Base-by-base conservation (phyloP, 2,329 filamentous ascomycete species). In the Botryotinia convoluta region DNA sequence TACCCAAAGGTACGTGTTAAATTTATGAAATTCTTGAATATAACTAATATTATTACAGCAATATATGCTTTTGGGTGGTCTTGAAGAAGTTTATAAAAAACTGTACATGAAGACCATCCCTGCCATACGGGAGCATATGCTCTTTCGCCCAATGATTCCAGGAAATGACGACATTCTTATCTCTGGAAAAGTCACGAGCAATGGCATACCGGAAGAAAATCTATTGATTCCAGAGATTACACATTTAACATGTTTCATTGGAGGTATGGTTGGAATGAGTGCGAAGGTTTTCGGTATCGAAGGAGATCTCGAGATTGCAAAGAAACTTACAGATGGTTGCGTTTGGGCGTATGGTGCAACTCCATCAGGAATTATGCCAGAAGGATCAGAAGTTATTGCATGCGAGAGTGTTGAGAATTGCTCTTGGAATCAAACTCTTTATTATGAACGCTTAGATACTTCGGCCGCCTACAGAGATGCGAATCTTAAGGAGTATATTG, bases 101-200 rank as follows among this genome's bases (percentile, higher is more conserved):
- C 87, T 97, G 82, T 94, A 97, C 80, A 86, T 91, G 73, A 88
- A 88, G 73, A 87, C 90, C 6, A 87, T 91, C 44, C 88, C 91
- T 8, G 89, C 89, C 0, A 88, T 91, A 51, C 92, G 92, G 76
- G 86, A 93, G 76, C 87, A 92, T 81, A 86, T 97, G 16, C 88
- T 97, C 73, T 97, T 89, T 82, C 88, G 91, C 8, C 94, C 94
- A 0, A 92, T 96, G 89, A 87, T 90, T 32, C 87, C 89, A 10
- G 84, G 87, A 10, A 85, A 88, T 71, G 88, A 88, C 69, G 89
- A 95, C 74, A 88, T 96, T n/a, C 86, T 96, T 4, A 89, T 96
- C 74, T 89, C 92, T 0, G 91, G 92, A 37, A 90, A 89, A 77
- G 81, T 88, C n/a, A 84, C 80, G 64, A 85, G 87, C 16, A 81